Evolutionary conservation across 2,329 filamentous ascomycete species (phyloP).

Genomic region (Dothideomycetidae sp.): DNA sequence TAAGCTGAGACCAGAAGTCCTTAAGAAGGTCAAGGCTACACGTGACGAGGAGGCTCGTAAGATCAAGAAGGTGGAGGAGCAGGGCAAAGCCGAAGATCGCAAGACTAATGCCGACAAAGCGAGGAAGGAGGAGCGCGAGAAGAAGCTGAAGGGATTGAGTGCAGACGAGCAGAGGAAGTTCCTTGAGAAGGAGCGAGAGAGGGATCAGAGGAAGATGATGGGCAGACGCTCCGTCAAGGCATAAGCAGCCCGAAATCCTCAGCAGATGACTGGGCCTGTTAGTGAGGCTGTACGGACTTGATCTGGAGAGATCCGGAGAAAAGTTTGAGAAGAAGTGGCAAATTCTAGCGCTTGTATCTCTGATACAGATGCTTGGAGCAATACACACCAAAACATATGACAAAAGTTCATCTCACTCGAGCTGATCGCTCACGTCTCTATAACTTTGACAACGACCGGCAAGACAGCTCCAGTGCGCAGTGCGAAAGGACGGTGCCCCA

Average conservation of each 20-base stretch:
- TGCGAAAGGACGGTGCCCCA: constrained; percentile 33
- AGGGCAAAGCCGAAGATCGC: constrained; percentile 49
- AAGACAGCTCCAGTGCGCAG: constrained; percentile 38
- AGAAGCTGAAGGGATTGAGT: constrained; percentile 58
- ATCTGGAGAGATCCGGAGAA: no score
- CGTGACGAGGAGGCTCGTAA: constrained; percentile 70
- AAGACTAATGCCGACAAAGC: constrained; percentile 43
- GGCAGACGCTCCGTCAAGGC: constrained; percentile 48
- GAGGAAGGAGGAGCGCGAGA: constrained; percentile 62
- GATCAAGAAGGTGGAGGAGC: constrained; percentile 67
- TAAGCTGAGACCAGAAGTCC: constrained; percentile 78
- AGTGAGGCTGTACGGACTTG: no score
- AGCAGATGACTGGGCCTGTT: no score
- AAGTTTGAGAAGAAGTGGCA: no score
- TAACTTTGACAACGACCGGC: constrained; percentile 35
- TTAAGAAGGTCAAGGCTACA: constrained; percentile 64
- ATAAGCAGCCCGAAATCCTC: no score
- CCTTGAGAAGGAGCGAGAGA: constrained; percentile 75
- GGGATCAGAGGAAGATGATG: constrained; percentile 44
- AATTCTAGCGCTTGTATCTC: no score
- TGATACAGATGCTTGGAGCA: no score
- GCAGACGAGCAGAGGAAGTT: constrained; percentile 39
- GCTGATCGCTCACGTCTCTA: constrained; percentile 2
- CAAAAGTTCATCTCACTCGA: no score
- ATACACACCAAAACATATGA: no score